Evolutionary conservation across 1,284 basidiomycete genomes (phyloP).

Genomic region (Boletus sp.): DNA sequence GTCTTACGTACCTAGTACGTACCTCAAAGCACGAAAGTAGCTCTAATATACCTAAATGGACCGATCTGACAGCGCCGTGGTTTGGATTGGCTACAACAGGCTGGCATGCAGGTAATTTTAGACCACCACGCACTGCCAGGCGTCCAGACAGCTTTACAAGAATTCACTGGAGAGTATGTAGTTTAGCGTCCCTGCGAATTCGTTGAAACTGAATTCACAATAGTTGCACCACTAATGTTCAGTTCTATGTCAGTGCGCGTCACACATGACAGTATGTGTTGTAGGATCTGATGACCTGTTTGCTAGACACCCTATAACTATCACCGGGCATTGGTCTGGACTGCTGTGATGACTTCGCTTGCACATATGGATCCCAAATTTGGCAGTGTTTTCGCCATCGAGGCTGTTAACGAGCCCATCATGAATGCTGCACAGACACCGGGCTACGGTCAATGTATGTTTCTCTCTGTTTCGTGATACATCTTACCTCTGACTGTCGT

Average conservation of each 20-base stretch:
- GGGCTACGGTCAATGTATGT: conserved; percentile 60
- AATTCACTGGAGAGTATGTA: conserved; percentile 62
- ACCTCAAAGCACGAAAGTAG: neutral
- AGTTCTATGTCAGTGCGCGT: conserved; percentile 58
- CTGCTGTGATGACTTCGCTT: conserved; percentile 69
- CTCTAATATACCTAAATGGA: neutral
- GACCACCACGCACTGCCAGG: conserved; percentile 79
- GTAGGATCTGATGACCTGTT: conserved; percentile 3
- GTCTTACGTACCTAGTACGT: conserved; percentile 57
- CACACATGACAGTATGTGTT: neutral
- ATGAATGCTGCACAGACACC: conserved; percentile 64
- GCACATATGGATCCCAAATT: conserved; percentile 68
- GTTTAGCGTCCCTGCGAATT: conserved; percentile 3
- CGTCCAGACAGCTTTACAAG: conserved; percentile 53
- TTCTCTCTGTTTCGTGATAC: neutral
- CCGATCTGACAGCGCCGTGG: conserved; percentile 49
- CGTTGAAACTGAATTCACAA: conserved; percentile 6
- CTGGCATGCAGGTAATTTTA: conserved; percentile 63
- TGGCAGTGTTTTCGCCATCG: conserved; percentile 60
- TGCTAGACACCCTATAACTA: conserved; percentile 64
- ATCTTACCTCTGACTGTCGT: conserved; percentile 2
- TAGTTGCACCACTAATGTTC: conserved; percentile 61
- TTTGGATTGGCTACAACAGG: conserved; percentile 51
- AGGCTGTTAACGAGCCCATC: conserved; percentile 74
- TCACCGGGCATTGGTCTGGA: conserved; percentile 71